Base-by-base conservation (phyloP, 1,284 basidiomycete species). In the Apiotrichum veenhuisii region DNA sequence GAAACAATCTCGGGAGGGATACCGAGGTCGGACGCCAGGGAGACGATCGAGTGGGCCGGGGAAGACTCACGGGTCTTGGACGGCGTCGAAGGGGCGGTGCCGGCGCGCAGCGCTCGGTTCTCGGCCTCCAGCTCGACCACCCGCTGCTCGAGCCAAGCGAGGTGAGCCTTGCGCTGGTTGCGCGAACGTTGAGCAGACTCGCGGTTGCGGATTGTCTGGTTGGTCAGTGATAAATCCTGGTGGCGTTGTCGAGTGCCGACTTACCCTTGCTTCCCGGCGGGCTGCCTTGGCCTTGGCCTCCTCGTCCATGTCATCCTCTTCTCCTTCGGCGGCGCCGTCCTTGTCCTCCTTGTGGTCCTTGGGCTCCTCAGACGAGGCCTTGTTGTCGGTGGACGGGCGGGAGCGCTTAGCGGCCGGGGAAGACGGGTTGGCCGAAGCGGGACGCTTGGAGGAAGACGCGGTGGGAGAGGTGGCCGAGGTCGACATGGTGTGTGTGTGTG, bases 141-240 rank as follows among this genome's bases (percentile, higher is more conserved):
- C 25, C 74, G 68, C n/a, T 60, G 45, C 61, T 77, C 74, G 25
- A 77, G 70, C 59, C 66, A 69, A 10, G 66, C 71, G 15, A 77
- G 64, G 60, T 77, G 73, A 0, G 69, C 68, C 66, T 75, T 75
- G 55, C 73, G 72, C 61, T 72, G 72, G 59, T 75, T 75, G 17
- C 73, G 67, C 20, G 71, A 73, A 9, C 73, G 67, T 63, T 75
- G 73, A 3, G 73, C 73, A 9, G 73, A 75, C 53, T 75, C 71
- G 50, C 73, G 63, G 45, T 75, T 75, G 8, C 73, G 68, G 25
- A 72, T 72, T 8, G 65, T 72, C 73, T 74, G 54, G 18, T 14
- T 10, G 26, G 37, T 20, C 7, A 30, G 11, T 25, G 47, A 27
- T 17, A 30, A 30, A 10, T 25, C 41, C 15, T 18, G 38, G 25